Base-by-base conservation (phyloP, 75 land plant genomes). In the Picea sitchensis region DNA sequence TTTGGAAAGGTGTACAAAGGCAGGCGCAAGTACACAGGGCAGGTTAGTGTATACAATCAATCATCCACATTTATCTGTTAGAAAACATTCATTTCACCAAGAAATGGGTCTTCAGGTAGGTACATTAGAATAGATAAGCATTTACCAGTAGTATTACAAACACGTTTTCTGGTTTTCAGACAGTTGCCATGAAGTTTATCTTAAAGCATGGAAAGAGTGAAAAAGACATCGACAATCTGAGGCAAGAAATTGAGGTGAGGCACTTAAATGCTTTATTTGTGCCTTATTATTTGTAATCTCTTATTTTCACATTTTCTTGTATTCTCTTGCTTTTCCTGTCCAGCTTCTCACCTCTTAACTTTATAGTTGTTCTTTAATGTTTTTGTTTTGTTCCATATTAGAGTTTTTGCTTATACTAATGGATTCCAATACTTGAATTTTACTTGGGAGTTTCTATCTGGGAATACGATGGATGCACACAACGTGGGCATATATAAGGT, bases 1-100 rank as follows among this genome's bases (percentile, higher is more conserved):
- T 97, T 97, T 51, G 99, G 99, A 12, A 97, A 97, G 68, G 99
- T 97, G 56, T 95, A 95, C 81, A 97, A 97, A 82, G 99, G 99
- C 59, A 87, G 99, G 78, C 91, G 92, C 23, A 97, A 95, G 79
- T 91, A 81, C 82, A 92, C 98, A 5, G 93, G 95, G 2, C 95
- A 95, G 98, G 99, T 97, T 26, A 41, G 79, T 20, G 12, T 75
- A 26, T 51, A 5, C 31, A 6, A 30, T 54, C 23, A 9, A 32
- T 57, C 76, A 18, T 59, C 11, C 56, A 51, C 12, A 51, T 9
- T 51, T 51, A 51, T 51, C 56, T 7, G 30, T 14, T 73, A 36
- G 2, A 30, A 13, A 21, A 18, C 34, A 73, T 30, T 73, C 1
- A n/a, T 26, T 36, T 64, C 67, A 2, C 18, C 8, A 8, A 17